Evolutionary conservation across 331 rosid species (phyloP).

Genomic region (Phaseolus coccineus): DNA sequence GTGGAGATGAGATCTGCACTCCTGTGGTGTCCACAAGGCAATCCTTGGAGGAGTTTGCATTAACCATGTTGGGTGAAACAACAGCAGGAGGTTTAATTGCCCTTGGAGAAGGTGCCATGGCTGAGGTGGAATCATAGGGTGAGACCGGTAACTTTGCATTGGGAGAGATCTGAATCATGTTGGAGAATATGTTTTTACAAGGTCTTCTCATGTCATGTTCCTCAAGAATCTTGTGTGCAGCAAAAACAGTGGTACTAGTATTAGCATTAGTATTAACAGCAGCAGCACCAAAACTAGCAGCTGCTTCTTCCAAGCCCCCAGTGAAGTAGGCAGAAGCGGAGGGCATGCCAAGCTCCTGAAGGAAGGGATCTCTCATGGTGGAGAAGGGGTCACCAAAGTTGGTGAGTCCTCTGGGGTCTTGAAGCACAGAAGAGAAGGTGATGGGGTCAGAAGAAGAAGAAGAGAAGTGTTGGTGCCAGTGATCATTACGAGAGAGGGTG

Average conservation of each 20-base stretch:
- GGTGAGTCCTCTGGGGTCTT: slow-evolving; percentile 38
- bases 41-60: slow-evolving; percentile 56
- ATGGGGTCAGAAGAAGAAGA: slow-evolving; percentile 51
- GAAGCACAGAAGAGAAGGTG: slow-evolving; percentile 51
- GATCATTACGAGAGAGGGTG: slow-evolving; percentile 29
- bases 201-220: slow-evolving; percentile 51
- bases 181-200: slow-evolving; percentile 71
- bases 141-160: slow-evolving; percentile 44
- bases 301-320: slow-evolving; percentile 22
- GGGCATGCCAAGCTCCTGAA: slow-evolving; percentile 52
- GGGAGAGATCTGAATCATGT: slow-evolving; percentile 96
- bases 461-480: slow-evolving; percentile 49
- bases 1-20: slow-evolving; percentile 93
- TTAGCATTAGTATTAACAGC: neutral
- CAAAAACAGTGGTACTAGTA: slow-evolving; percentile 28
- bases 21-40: slow-evolving; percentile 59
- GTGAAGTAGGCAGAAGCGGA: slow-evolving; percentile 50
- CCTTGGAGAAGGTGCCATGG: slow-evolving; percentile 52
- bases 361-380: slow-evolving; percentile 76
- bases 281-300: neutral
- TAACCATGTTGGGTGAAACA: slow-evolving; percentile 58
- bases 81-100: slow-evolving; percentile 53
- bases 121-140: slow-evolving; percentile 50
- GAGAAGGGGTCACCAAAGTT: slow-evolving; percentile 84
- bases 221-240: slow-evolving; percentile 22